Conservation (phyloP, 2,329 filamentous ascomycete species). For the Amauroascus verrucosus region DNA sequence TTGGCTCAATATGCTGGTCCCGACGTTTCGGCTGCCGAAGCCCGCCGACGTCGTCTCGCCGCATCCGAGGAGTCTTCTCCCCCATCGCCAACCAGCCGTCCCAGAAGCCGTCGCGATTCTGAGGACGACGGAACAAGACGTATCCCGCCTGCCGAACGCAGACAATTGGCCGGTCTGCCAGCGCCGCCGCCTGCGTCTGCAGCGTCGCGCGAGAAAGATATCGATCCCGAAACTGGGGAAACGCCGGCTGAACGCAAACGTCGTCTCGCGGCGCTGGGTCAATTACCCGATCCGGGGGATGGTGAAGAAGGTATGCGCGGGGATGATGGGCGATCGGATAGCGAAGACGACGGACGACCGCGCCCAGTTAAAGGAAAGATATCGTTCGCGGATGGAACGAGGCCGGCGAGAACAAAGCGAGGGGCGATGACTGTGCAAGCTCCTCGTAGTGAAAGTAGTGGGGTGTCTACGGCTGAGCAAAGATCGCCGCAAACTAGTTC, state of each 20-base stretch:
- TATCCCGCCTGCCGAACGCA: constrained; percentile 29
- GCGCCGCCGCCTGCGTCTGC: background rate
- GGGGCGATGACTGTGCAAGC: constrained; percentile 9
- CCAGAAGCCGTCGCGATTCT: constrained; percentile 24
- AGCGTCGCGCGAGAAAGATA: background rate
- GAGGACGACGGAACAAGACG: constrained; percentile 37
- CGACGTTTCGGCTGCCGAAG: constrained; percentile 22
- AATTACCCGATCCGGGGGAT: constrained; percentile 23
- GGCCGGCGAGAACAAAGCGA: constrained; percentile 20
- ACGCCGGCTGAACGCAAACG: constrained; percentile 39
- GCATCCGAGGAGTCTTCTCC: constrained; percentile 2
- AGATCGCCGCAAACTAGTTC: constrained; percentile 8
- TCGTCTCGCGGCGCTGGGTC: constrained; percentile 37
- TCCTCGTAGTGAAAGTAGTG: background rate
- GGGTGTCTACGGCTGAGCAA: constrained; percentile 2
- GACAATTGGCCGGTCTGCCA: constrained; percentile 10
- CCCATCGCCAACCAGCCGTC: constrained; percentile 1
- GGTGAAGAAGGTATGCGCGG: constrained; percentile 21
- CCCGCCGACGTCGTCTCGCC: constrained; percentile 14
- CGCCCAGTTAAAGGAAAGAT: constrained; percentile 23
- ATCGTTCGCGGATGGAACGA: constrained; percentile 28
- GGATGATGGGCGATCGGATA: constrained; percentile 18
- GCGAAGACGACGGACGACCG: constrained; percentile 22
- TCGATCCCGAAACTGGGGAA: constrained; percentile 28
- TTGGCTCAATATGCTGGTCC: constrained; percentile 28